Percentiles rank a stretch among this genome's conserved stretches.
phyloP scores from a whole-genome alignment of 1,284 basidiomycete genomes.

The Xanthoconium separans region DNA sequence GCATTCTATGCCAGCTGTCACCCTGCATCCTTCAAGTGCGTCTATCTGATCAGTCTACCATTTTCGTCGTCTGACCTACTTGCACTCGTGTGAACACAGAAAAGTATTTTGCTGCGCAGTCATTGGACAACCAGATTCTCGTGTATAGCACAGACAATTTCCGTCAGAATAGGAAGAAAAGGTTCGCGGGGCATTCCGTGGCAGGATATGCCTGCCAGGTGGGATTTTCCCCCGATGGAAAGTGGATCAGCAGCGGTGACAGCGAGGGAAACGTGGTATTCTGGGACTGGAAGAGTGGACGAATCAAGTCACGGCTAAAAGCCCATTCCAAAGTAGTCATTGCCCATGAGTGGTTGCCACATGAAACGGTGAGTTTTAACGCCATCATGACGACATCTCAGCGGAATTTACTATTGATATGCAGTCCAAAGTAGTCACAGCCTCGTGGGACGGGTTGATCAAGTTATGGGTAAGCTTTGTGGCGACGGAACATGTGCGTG shows the following conservation, averaged over 20 bases:
- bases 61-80: neutral
- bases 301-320: conserved; percentile 85
- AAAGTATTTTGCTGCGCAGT: conserved; percentile 97
- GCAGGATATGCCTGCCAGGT: conserved; percentile 97
- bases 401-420: conserved; percentile 15
- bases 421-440: conserved; percentile 93
- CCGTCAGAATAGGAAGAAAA: conserved; percentile 97
- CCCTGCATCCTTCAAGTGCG: conserved; percentile 90
- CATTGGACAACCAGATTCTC: conserved; percentile 96
- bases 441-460: conserved; percentile 96
- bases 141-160: conserved; percentile 97
- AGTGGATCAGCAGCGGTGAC: conserved; percentile 96
- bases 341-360: conserved; percentile 96
- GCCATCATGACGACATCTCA: conserved; percentile 3
- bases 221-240: conserved; percentile 96
- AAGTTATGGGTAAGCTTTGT: conserved; percentile 78
- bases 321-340: conserved; percentile 96
- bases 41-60: conserved; percentile 39
- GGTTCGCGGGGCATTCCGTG: conserved; percentile 94
- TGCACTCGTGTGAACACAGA: conserved; percentile 44
- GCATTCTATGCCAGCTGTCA: conserved; percentile 99
- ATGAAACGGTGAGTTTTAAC: conserved; percentile 82
- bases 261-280: conserved; percentile 94
- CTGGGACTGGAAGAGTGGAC: conserved; percentile 99
- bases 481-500: neutral